These are phyloP conservation scores for Chrysoporthe deuterocubensis DNA, from an alignment of 2,329 filamentous ascomycete species.

Conservation along the genomic window DNA sequence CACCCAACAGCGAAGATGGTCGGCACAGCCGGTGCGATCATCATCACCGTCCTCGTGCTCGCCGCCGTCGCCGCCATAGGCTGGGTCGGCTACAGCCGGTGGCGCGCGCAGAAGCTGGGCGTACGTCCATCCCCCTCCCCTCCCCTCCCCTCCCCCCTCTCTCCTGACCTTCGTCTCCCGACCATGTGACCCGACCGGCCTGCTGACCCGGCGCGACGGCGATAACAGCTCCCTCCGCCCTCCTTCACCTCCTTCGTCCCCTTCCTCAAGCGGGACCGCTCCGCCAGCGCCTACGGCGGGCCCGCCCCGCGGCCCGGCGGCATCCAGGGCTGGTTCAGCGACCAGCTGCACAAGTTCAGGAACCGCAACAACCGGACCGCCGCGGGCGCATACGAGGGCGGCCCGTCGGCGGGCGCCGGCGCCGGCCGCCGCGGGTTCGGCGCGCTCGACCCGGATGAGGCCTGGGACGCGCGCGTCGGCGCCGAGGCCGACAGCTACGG, in stretches of 20 bases:
- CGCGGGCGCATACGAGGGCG: constrained; percentile 70
- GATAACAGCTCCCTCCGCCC: constrained; percentile 67
- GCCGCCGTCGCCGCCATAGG: constrained; percentile 59
- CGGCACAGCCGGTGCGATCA: constrained; percentile 66
- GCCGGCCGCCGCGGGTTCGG: constrained; percentile 62
- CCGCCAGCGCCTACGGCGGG: constrained; percentile 47
- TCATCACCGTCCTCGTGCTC: constrained; percentile 72
- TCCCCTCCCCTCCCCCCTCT: constrained; percentile 12
- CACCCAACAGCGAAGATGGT: constrained; percentile 49
- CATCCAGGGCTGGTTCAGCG: constrained; percentile 73
- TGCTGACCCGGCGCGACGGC: constrained; percentile 25
- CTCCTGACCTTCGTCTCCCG: background rate
- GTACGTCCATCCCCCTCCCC: constrained; percentile 46
- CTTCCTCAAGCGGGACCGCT: constrained; percentile 58
- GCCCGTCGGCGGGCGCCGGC: constrained; percentile 39
- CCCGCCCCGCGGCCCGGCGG: constrained; percentile 63
- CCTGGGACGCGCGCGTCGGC: constrained; percentile 82
- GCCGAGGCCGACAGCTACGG: constrained; percentile 70
- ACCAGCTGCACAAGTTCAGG: constrained; percentile 66
- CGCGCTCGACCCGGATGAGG: constrained; percentile 78
- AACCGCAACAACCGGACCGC: constrained; percentile 69
- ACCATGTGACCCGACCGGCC: background rate
- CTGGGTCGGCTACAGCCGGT: constrained; percentile 74
- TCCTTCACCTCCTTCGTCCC: constrained; percentile 71
- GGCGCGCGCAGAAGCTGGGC: constrained; percentile 74